Base-by-base conservation (phyloP, 257 asterid genomes). In the Nicotiana tomentosiformis region DNA sequence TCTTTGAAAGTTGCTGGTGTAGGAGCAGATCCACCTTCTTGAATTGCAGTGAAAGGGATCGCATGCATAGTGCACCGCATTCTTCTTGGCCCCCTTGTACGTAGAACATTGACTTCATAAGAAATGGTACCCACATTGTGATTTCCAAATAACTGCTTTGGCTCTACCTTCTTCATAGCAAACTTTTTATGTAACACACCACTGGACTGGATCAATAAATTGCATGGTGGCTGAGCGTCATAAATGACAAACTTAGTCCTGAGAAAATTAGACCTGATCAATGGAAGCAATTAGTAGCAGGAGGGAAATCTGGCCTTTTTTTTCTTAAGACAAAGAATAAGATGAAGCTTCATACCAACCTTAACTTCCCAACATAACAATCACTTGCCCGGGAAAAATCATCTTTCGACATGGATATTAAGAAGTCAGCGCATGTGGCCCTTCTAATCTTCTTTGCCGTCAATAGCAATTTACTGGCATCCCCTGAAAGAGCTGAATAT, bases 51-150 rank as follows among this genome's bases (percentile, higher is more conserved):
- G 35, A 32, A 32, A 32, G 35, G 35, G 35, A 32, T 32, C 4
- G 5, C 35, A 32, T 32, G 35, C 35, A 32, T 32, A 32, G 35
- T 32, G 35, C 35, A 32, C 35, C 5, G 35, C 35, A 32, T 32
- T 32, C 35, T 32, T 32, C 35, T 32, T 32, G 35, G 35, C 4
- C 35, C 35, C 35, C 35, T 32, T 32, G 35, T 32, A 2, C 92
- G 93, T 82, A 91, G 95, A 84, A 92, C 91, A 30, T 92, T 91
- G 86, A 93, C 88, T 85, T 90, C 92, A 62, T 93, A 93, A 39
- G 89, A 85, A 87, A 93, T 81, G 11, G 92, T 89, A 46, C 90
- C 97, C 82, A 89, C 88, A 33, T 86, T 87, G 32, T 86, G 87
- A 85, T 88, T 88, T 85, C 93, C 82, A 46, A 81, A 58, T 15